phyloP scores from a whole-genome alignment of 2,329 filamentous ascomycete genomes.

The Piedraia hortae region DNA sequence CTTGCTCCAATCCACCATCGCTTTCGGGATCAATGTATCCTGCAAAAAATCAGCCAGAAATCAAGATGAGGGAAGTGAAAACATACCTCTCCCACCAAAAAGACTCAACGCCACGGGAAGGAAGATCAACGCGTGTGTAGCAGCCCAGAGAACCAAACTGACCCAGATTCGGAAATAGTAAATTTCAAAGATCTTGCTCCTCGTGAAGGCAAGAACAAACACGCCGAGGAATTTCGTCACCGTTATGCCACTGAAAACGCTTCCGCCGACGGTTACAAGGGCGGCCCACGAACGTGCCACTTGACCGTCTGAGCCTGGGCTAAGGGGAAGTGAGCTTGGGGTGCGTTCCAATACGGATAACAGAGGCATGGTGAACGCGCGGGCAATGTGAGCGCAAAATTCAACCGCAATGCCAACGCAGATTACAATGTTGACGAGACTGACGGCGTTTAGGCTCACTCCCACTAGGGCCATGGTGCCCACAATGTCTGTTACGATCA shows the following conservation, averaged over 20 bases:
- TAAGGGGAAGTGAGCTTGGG: conserved; percentile 36
- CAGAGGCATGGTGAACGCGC: conserved; percentile 85
- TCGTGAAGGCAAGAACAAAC: conserved; percentile 71
- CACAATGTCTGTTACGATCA: conserved; percentile 85
- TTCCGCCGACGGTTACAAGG: conserved; percentile 78
- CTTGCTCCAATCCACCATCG: conserved; percentile 70
- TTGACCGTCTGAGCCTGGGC: conserved; percentile 22
- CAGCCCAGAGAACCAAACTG: conserved; percentile 68
- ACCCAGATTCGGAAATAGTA: conserved; percentile 98
- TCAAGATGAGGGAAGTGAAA: background rate
- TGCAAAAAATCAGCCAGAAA: conserved; percentile 6
- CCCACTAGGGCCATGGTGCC: conserved; percentile 75
- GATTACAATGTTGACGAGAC: conserved; percentile 85
- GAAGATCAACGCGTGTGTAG: conserved; percentile 68
- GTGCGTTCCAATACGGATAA: conserved; percentile 56
- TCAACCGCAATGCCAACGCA: conserved; percentile 91
- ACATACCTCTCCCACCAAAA: conserved; percentile 47
- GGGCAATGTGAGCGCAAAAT: conserved; percentile 88
- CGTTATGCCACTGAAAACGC: conserved; percentile 87
- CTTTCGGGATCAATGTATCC: conserved; percentile 69
- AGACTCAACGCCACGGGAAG: conserved; percentile 71
- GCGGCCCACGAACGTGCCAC: conserved; percentile 81
- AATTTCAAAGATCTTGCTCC: conserved; percentile 96
- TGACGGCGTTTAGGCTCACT: conserved; percentile 84
- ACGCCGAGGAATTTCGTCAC: conserved; percentile 87